A percentile compares a stretch with the other conserved stretches of the same genome.
Evolutionary conservation across 2,329 filamentous ascomycete species (phyloP).

Genomic region (Zymoseptoria brevis): DNA sequence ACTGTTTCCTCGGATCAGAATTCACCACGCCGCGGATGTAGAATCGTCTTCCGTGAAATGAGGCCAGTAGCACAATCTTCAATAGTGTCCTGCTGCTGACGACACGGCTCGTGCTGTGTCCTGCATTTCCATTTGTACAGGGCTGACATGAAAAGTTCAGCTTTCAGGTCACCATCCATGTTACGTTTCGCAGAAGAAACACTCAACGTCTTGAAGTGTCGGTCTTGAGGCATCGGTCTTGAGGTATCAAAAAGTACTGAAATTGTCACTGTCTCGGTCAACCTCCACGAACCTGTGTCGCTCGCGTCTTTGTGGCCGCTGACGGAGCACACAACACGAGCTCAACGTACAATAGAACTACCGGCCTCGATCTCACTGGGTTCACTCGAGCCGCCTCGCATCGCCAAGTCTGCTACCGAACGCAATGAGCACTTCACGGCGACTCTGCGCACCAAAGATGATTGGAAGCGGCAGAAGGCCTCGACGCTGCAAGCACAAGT

Average conservation of each 20-base stretch:
- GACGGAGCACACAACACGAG: too few species aligned
- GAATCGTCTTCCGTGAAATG: background rate
- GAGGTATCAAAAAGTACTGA: too few species aligned
- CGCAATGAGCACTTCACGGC: background rate
- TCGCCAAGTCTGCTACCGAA: background rate
- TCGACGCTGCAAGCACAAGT: background rate
- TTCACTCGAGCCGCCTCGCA: background rate
- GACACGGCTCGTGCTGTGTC: background rate
- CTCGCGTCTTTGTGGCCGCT: too few species aligned
- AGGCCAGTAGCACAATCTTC: background rate
- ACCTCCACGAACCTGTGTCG: too few species aligned
- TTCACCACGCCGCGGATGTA: background rate
- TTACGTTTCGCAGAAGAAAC: background rate
- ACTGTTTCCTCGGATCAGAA: background rate
- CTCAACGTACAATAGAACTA: too few species aligned
- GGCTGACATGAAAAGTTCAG: background rate
- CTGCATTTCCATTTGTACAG: background rate
- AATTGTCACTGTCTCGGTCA: too few species aligned
- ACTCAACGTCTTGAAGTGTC: background rate
- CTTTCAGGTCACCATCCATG: background rate
- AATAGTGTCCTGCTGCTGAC: background rate
- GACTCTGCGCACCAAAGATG: background rate
- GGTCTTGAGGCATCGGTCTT: too few species aligned
- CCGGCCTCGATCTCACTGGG: too few species aligned
- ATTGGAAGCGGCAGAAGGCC: too few species aligned